Percentiles rank a stretch among this genome's conserved stretches.
These are phyloP conservation scores for Pichia cactophila DNA, from an alignment of 1,139 yeast genomes.

Conservation along the genomic window DNA sequence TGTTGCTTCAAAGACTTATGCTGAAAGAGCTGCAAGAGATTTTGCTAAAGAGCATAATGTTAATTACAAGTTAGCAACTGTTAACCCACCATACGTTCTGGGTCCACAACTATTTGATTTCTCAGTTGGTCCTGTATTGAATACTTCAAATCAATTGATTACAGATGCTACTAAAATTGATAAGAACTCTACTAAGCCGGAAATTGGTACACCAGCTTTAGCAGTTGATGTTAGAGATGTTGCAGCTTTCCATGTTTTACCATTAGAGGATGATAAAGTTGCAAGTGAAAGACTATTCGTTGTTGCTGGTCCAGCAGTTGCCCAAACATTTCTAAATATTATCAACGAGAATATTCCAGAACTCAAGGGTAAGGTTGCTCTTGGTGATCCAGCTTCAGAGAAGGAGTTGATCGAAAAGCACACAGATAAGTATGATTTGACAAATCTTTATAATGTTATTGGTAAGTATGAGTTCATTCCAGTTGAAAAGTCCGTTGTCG, in stretches of 20 bases:
- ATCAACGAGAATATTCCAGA: conserved; percentile 33
- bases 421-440: conserved; percentile 10
- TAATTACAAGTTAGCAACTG: conserved; percentile 36
- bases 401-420: conserved; percentile 3
- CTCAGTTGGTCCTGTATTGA: conserved; percentile 26
- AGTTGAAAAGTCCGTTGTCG: conserved; percentile 34
- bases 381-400: conserved; percentile 30
- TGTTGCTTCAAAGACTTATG: conserved; percentile 42
- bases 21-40: conserved; percentile 51
- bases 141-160: conserved; percentile 33
- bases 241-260: conserved; percentile 35
- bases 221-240: conserved; percentile 38
- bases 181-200: conserved; percentile 19
- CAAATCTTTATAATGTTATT: conserved; percentile 19
- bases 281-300: conserved; percentile 36
- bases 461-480: conserved; percentile 35
- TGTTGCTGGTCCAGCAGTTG: conserved; percentile 30
- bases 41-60: conserved; percentile 34
- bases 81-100: conserved; percentile 43
- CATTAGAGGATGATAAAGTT: conserved; percentile 29
- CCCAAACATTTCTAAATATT: conserved; percentile 33
- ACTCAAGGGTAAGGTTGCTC: conserved; percentile 33
- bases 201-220: conserved; percentile 23
- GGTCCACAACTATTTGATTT: conserved; percentile 40
- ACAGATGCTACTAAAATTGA: conserved; percentile 25